These are phyloP conservation scores for Trichoderma citrinoviride DNA, from an alignment of 2,329 filamentous ascomycete genomes.

Conservation along the genomic window DNA sequence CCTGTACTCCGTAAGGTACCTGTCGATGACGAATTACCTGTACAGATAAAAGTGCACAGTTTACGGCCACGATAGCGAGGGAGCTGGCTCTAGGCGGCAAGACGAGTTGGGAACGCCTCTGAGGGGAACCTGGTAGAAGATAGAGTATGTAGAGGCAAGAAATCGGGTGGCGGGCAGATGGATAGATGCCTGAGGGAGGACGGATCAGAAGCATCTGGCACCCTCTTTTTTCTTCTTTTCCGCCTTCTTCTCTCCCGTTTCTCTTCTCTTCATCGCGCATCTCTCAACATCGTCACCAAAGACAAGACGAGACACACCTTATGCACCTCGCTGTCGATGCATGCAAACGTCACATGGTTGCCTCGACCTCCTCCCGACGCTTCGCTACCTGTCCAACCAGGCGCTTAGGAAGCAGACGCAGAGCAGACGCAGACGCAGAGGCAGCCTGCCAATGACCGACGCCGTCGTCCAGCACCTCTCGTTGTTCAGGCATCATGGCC, in stretches of 20 bases:
- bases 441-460: not conserved
- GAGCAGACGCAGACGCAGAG: not conserved
- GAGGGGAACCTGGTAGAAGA: not conserved
- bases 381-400: not conserved
- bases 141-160: not conserved
- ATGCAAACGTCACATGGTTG: conserved; percentile 11
- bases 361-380: not conserved
- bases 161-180: conserved; percentile 6
- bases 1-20: too few relatives aligned
- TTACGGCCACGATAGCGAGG: not conserved
- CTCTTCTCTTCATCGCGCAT: not conserved
- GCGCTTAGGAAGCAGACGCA: not conserved
- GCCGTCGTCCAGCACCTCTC: not conserved
- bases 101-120: not conserved
- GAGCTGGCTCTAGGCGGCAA: not conserved
- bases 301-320: too few relatives aligned
- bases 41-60: not conserved
- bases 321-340: not conserved
- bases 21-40: too few relatives aligned
- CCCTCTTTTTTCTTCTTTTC: not conserved
- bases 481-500: not conserved
- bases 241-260: not conserved
- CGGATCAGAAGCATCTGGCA: not conserved
- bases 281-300: not conserved
- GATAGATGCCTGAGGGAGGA: not conserved